Evolutionary conservation across 2,329 filamentous ascomycete genomes (phyloP).

Genomic region (Fusarium dlaminii): DNA sequence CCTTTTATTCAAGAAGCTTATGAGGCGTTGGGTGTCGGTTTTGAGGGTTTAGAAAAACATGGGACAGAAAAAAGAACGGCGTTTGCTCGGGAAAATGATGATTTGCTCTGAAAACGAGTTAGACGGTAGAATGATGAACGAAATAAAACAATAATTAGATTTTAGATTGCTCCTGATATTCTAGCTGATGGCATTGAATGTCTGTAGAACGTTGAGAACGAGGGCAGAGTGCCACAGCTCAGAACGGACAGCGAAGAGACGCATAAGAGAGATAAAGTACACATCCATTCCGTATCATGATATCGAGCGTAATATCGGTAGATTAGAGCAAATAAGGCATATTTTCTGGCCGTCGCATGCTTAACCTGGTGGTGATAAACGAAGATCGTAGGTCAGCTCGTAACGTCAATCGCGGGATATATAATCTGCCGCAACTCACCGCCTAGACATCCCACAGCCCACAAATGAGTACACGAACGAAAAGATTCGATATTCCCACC

Average conservation of each 20-base stretch:
- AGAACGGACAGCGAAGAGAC: not conserved
- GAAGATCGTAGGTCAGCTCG: slow-evolving; percentile 5
- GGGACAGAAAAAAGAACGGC: slow-evolving; percentile 3
- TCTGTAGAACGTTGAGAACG: not conserved
- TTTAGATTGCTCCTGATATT: not conserved
- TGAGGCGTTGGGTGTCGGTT: not conserved
- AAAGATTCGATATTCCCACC: slow-evolving; percentile 56
- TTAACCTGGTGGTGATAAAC: slow-evolving; percentile 7
- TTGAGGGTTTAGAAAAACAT: not conserved
- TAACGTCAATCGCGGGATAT: slow-evolving; percentile 15
- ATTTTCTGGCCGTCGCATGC: not conserved
- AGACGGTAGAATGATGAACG: slow-evolving; percentile 12
- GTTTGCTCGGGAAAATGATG: slow-evolving; percentile 7
- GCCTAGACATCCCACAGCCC: slow-evolving; percentile 54
- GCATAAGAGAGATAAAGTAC: not conserved
- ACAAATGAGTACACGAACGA: slow-evolving; percentile 52
- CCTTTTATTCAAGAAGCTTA: not conserved
- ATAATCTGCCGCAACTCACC: slow-evolving; percentile 51
- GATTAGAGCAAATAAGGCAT: not conserved
- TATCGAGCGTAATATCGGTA: not conserved
- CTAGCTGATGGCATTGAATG: not conserved
- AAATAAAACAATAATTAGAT: slow-evolving; percentile 11
- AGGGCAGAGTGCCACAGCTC: not conserved
- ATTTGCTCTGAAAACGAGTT: not conserved
- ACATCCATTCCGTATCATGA: not conserved